These are phyloP conservation scores for Hypericum androsaemum DNA, from an alignment of 345 rosid species.

Conservation along the genomic window DNA sequence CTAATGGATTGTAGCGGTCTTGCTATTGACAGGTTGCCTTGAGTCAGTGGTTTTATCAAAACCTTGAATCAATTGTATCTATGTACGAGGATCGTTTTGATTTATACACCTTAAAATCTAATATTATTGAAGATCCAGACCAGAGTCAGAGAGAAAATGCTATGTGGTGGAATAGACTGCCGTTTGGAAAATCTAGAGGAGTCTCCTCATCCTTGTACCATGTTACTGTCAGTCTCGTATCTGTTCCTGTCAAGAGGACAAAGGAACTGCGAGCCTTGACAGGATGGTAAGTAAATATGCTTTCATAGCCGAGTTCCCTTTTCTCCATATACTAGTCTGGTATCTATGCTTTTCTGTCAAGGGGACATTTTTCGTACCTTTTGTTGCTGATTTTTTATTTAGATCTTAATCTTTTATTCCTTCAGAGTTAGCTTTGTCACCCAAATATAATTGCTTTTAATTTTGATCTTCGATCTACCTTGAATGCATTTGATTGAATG, in stretches of 20 bases:
- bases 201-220: slow-evolving; percentile 27
- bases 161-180: slow-evolving; percentile 64
- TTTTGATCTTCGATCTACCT: too few species aligned
- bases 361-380: too few species aligned
- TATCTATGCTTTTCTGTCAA: too few species aligned
- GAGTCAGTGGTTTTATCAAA: slow-evolving; percentile 85
- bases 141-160: slow-evolving; percentile 26
- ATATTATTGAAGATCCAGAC: slow-evolving; percentile 31
- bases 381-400: too few species aligned
- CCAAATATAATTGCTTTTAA: too few species aligned
- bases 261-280: slow-evolving; percentile 76
- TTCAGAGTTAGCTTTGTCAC: too few species aligned
- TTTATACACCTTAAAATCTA: slow-evolving; percentile 45
- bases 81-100: slow-evolving; percentile 96
- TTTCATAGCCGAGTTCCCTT: slow-evolving; percentile 8
- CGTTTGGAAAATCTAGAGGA: slow-evolving; percentile 27
- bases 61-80: slow-evolving; percentile 70
- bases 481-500: background rate
- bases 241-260: slow-evolving; percentile 67
- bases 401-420: too few species aligned
- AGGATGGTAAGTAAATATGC: slow-evolving; percentile 60
- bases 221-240: slow-evolving; percentile 38
- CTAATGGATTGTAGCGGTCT: background rate
- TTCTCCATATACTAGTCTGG: slow-evolving; percentile 8
- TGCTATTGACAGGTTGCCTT: slow-evolving; percentile 48